Evolutionary conservation across 768 basidiomycete species (phyloP), one percentile per base, ranked within the genome.

Genomic region (Suillus cothurnatus): DNA sequence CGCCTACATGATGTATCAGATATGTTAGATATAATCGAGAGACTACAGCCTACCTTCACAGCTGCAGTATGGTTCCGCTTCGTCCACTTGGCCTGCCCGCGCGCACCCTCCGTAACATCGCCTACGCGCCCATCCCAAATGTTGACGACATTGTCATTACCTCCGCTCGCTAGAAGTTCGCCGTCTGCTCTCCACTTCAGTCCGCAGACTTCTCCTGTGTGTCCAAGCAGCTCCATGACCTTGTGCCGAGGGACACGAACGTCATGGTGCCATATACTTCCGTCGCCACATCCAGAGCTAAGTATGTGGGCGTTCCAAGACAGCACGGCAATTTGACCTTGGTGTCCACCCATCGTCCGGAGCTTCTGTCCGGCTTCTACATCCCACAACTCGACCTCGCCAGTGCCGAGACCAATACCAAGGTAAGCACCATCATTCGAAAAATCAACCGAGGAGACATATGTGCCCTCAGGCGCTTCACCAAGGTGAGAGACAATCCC

Each of bases 141-240:
- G 72, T 97, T 97, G 62, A 99, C 95, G 23, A 97, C 95, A 68
- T 99, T 98, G 76, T 99, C 97, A 73, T 99, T 97, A 0, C 95
- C 97, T 2, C 97, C 97, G 69, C 93, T 95, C 0, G 97, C 97
- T 28, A 99, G 83, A 23, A 97, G 81, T 75, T 95, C 91, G 0
- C 95, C 94, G 69, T 96, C 96, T 2, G 82, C 73, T 55, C 95
- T 82, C 95, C 95, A 99, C 64, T 88, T 89, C 61, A 99, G 73
- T 3, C 96, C 95, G 73, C 96, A 98, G 15, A 97, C 93, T 75
- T 98, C 97, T 0, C 93, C 95, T 0, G 86, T 88, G 71, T 99
- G 97, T 0, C 96, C 96, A 2, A 90, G 78, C 26, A 99, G 81
- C 68, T 97, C 94, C 78, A 92, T 91, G 26, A 96, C 93, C 73